These are phyloP conservation scores for Oldenlandia corymbosa DNA, from an alignment of 257 asterid genomes.

Conservation along the genomic window DNA sequence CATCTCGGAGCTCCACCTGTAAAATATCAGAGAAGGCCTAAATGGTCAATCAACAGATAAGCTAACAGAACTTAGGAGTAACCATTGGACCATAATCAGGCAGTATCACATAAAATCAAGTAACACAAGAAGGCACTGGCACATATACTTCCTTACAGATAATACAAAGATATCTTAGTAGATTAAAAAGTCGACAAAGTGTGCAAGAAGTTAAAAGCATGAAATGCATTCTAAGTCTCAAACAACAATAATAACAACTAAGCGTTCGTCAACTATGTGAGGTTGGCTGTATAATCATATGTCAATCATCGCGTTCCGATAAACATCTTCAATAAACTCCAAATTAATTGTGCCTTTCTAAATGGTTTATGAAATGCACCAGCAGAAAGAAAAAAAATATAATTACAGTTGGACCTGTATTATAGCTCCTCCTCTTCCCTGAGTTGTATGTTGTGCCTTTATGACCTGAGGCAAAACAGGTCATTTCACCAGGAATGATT, in stretches of 20 bases:
- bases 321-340: too few relatives aligned
- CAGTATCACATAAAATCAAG: too few relatives aligned
- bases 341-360: too few relatives aligned
- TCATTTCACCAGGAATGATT: conserved; percentile 6
- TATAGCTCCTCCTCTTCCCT: conserved; percentile 98
- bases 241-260: too few relatives aligned
- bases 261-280: too few relatives aligned
- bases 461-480: conserved; percentile 50
- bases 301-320: too few relatives aligned
- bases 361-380: too few relatives aligned
- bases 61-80: not conserved
- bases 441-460: conserved; percentile 81
- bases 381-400: conserved; percentile 12
- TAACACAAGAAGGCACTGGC: not conserved
- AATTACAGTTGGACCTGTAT: conserved; percentile 56
- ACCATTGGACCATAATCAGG: not conserved
- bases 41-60: not conserved
- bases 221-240: conserved; percentile 2
- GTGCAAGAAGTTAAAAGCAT: not conserved
- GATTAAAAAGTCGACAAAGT: not conserved
- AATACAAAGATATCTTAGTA: not conserved
- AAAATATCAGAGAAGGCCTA: conserved; percentile 11
- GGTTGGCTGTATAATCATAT: too few relatives aligned
- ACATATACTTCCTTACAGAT: not conserved
- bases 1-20: conserved; percentile 98